These are phyloP conservation scores for Hymenoscyphus linearis DNA, from an alignment of 2,329 filamentous ascomycete genomes.

Conservation along the genomic window DNA sequence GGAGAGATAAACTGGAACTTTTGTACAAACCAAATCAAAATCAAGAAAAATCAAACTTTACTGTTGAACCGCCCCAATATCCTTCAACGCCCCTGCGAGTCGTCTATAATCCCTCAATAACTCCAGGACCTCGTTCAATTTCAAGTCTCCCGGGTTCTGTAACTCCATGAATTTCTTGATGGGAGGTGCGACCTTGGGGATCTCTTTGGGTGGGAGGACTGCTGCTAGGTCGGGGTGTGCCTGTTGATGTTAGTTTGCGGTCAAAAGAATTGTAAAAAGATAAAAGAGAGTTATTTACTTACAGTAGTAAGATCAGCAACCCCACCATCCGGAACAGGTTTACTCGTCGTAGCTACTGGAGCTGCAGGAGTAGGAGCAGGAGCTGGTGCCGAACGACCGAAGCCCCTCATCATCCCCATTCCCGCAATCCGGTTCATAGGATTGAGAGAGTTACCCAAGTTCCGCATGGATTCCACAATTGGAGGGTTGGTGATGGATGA, in stretches of 20 bases:
- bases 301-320: conserved; percentile 50
- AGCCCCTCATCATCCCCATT: conserved; percentile 70
- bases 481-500: conserved; percentile 42
- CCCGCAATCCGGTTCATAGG: conserved; percentile 73
- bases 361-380: conserved; percentile 37
- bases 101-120: conserved; percentile 70
- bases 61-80: conserved; percentile 50
- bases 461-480: conserved; percentile 74
- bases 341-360: conserved; percentile 37
- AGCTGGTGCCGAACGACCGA: conserved; percentile 51
- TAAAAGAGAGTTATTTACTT: too few species aligned
- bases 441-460: conserved; percentile 73
- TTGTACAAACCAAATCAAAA: too few species aligned
- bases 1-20: too few species aligned
- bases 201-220: conserved; percentile 49
- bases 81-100: conserved; percentile 59
- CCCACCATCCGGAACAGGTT: conserved; percentile 43
- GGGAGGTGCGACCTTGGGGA: conserved; percentile 56
- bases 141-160: conserved; percentile 64
- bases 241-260: conserved; percentile 34
- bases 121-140: conserved; percentile 66
- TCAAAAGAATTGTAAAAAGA: too few species aligned
- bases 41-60: not conserved
- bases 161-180: conserved; percentile 69
- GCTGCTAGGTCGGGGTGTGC: conserved; percentile 56